phyloP scores from a whole-genome alignment of 2,329 filamentous ascomycete genomes.

The Leptographium lundbergii region DNA sequence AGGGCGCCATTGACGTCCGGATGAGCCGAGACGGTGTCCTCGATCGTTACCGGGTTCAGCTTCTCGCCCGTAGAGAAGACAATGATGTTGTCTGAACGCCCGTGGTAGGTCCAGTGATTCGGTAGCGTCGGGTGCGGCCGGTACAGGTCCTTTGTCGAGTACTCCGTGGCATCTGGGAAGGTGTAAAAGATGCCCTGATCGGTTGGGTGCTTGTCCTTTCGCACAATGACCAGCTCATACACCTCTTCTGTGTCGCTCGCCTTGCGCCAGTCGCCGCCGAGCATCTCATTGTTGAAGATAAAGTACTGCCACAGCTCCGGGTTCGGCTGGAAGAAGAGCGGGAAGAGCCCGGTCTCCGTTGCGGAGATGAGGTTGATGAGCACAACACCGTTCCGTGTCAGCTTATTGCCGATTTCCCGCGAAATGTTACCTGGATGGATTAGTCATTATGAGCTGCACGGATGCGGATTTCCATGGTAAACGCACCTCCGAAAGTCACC shows the following conservation, averaged over 20 bases:
- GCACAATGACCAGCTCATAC: conserved; percentile 26
- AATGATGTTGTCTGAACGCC: conserved; percentile 30
- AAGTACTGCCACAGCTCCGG: conserved; percentile 29
- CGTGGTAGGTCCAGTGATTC: conserved; percentile 22
- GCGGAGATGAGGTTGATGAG: conserved; percentile 26
- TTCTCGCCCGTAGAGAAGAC: conserved; percentile 41
- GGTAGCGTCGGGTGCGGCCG: conserved; percentile 23
- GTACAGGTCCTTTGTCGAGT: conserved; percentile 31
- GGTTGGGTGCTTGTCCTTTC: conserved; percentile 21
- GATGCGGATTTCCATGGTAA: not conserved
- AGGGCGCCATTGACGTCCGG: conserved; percentile 27
- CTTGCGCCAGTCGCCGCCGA: conserved; percentile 28
- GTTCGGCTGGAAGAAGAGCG: conserved; percentile 20
- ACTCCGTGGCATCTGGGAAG: conserved; percentile 27
- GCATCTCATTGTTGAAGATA: conserved; percentile 24
- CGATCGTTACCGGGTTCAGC: conserved; percentile 33
- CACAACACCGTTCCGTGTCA: conserved; percentile 21
- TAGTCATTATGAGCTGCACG: not conserved
- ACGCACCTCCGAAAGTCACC: conserved; percentile 1
- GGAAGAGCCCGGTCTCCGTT: conserved; percentile 24
- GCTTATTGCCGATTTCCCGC: conserved; percentile 22
- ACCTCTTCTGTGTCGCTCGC: conserved; percentile 16
- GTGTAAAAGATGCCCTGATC: conserved; percentile 26
- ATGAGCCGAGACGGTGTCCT: conserved; percentile 25
- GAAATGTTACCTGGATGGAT: conserved; percentile 13